Evolutionary conservation across 306 rosid genomes (phyloP), one percentile per base, ranked within the genome.

Genomic region (Medicago ruthenica): DNA sequence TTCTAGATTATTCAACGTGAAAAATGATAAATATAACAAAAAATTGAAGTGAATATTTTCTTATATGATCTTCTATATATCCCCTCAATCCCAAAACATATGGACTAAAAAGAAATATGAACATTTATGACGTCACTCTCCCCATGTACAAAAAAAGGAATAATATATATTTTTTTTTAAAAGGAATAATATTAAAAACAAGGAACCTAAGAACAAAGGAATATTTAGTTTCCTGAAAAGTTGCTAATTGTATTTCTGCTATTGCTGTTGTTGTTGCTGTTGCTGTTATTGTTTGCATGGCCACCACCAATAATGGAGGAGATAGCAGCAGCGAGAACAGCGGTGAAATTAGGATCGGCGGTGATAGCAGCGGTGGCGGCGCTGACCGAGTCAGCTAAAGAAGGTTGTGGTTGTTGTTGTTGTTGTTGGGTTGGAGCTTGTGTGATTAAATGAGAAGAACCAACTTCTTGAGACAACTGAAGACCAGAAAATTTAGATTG

Each of bases 301-400:
- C 78, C 83, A 31, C 96, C 91, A 11, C 95, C 89, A 5, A 96
- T 96, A 84, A 96, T 92, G 75, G 98, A 90, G 57, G 96, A 86
- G 83, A 96, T 92, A 12, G 99, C 99, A 1, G 99, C 99, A 0
- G 98, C 99, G 6, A 96, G 91, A 0, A 86, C 99, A 0, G 98
- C 99, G 0, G 96, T 90, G 88, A 96, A 96, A 50, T 87, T 89
- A 0, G 99, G 99, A 47, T 96, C 97, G 5, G 93, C 76, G 0
- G 99, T 88, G 85, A 96, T 90, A 40, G 97, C 97, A 0, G 98
- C 92, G 0, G 98, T 86, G 41, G 98, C 98, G 0, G 98, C 98
- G 50, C 86, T 91, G 57, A 92, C 89, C 0, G 92, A 79, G 50
- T 95, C 97, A 21, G 92, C 89, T 18, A 85, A 62, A 0, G 91